Conservation (phyloP, 108 stramenopile genomes). For the Cylindrotheca closterium region DNA sequence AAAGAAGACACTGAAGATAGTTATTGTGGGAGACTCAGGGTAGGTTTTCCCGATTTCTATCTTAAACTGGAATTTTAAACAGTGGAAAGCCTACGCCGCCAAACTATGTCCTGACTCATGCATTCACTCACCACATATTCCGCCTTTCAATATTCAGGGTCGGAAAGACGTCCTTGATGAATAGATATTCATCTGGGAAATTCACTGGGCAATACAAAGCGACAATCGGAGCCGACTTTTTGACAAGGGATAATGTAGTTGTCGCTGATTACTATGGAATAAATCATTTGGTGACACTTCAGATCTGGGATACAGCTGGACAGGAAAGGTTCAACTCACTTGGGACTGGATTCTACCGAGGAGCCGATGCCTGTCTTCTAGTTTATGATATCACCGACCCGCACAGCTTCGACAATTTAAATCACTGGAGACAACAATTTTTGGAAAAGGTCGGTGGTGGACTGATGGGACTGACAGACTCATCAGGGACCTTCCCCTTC, state of each 20-base stretch:
- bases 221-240: constrained; percentile 98
- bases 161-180: constrained; percentile 98
- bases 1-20: constrained; percentile 86
- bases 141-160: constrained; percentile 74
- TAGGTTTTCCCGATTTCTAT: constrained; percentile 26
- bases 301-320: constrained; percentile 99
- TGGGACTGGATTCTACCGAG: constrained; percentile 97
- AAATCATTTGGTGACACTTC: constrained; percentile 79
- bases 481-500: constrained; percentile 84
- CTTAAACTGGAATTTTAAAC: background rate
- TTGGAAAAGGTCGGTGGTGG: constrained; percentile 64
- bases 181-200: constrained; percentile 94
- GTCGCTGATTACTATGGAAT: constrained; percentile 60
- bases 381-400: constrained; percentile 98
- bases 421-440: constrained; percentile 95
- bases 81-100: background rate
- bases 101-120: background rate
- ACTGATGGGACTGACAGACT: constrained; percentile 57
- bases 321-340: constrained; percentile 97
- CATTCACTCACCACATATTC: background rate
- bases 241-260: constrained; percentile 86
- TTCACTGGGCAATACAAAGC: constrained; percentile 97
- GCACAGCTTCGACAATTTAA: constrained; percentile 92
- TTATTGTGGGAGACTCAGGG: constrained; percentile 95
- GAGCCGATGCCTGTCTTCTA: constrained; percentile 96